A percentile compares a stretch with the other conserved stretches of the same genome.
These are phyloP conservation scores for Penicillium sp. DNA, from an alignment of 2,329 filamentous ascomycete genomes.

Conservation along the genomic window DNA sequence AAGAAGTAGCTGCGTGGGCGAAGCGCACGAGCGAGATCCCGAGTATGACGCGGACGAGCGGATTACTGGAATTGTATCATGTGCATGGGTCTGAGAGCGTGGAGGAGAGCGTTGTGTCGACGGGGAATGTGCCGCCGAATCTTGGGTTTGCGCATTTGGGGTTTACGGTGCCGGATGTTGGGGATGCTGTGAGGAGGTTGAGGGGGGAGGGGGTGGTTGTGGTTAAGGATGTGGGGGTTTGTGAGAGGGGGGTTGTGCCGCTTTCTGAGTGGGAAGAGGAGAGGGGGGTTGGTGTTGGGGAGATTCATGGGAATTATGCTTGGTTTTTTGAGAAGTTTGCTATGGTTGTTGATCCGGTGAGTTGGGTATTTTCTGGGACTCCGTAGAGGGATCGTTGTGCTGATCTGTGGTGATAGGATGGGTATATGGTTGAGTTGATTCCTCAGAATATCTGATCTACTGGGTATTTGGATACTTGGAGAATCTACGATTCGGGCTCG, in stretches of 20 bases:
- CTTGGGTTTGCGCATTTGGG: conserved; percentile 41
- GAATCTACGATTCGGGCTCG: neutral
- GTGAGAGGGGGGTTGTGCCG: conserved; percentile 29
- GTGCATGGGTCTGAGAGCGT: conserved; percentile 34
- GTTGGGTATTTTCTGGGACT: too few relatives aligned
- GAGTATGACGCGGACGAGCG: conserved; percentile 31
- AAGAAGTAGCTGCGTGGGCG: conserved; percentile 31
- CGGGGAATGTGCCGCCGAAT: conserved; percentile 34
- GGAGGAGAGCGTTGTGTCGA: conserved; percentile 21
- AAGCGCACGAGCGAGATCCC: conserved; percentile 25
- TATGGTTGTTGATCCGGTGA: conserved; percentile 40
- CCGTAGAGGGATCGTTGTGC: neutral
- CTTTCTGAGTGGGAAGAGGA: conserved; percentile 36
- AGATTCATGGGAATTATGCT: conserved; percentile 35
- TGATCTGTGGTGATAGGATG: conserved; percentile 25
- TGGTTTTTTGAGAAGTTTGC: conserved; percentile 37
- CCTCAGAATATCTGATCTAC: conserved; percentile 26
- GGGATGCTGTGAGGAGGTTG: conserved; percentile 30
- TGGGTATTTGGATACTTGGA: neutral
- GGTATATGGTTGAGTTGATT: conserved; percentile 35
- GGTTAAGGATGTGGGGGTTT: conserved; percentile 36
- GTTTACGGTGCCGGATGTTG: conserved; percentile 40
- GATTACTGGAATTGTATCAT: conserved; percentile 39
- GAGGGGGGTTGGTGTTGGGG: conserved; percentile 31
- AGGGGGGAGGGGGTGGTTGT: conserved; percentile 30